Conservation (phyloP, 164 flowering plant genomes). For the Saururus chinensis region DNA sequence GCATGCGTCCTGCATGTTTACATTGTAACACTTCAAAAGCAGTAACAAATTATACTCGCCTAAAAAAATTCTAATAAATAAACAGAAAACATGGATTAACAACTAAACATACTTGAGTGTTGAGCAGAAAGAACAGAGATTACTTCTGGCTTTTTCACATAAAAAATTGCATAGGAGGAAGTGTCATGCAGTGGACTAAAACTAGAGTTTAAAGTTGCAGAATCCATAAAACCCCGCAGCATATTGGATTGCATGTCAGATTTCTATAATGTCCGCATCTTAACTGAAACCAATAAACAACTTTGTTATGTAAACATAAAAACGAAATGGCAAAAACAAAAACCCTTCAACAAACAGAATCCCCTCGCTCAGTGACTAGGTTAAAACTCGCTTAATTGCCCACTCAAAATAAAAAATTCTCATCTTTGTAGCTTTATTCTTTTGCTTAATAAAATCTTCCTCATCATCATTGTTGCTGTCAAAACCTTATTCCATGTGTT, state of each 20-base stretch:
- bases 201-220: constrained; percentile 1
- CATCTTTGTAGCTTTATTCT: background rate
- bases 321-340: background rate
- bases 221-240: background rate
- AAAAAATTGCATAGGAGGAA: constrained; percentile 2
- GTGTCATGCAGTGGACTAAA: constrained; percentile 3
- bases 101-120: constrained; percentile 9
- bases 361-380: background rate
- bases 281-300: background rate
- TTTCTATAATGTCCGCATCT: background rate
- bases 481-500: too few species aligned
- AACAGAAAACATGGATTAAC: background rate
- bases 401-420: background rate
- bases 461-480: background rate
- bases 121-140: constrained; percentile 3
- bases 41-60: background rate
- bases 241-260: background rate
- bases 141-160: constrained; percentile 3
- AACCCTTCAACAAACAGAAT: background rate
- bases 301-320: background rate
- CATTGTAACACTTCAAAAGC: background rate
- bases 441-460: background rate
- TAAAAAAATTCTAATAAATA: background rate
- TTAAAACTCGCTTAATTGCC: background rate
- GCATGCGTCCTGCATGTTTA: constrained; percentile 7